phyloP scores from a whole-genome alignment of 2,329 filamentous ascomycete species.

The Xylaria polymorpha region DNA sequence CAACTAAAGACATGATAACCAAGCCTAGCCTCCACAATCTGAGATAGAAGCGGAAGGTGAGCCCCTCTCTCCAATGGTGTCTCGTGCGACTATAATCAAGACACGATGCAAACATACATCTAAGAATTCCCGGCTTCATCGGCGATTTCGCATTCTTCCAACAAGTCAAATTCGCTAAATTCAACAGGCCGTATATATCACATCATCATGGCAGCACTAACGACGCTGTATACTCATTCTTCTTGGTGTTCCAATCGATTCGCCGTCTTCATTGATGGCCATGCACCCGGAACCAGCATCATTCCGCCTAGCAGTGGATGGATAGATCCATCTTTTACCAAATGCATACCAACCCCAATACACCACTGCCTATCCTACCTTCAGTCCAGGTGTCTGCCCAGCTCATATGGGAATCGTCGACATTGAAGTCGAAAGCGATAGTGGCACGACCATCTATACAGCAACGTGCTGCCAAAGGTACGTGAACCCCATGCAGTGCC shows the following conservation, averaged over 20 bases:
- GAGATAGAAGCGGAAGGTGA: not conserved
- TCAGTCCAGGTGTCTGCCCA: conserved; percentile 49
- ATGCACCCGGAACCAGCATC: conserved; percentile 43
- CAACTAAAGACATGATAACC: not conserved
- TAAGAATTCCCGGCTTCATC: not conserved
- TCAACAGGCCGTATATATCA: not conserved
- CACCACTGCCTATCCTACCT: conserved; percentile 42
- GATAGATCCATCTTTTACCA: conserved; percentile 48
- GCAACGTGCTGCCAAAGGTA: conserved; percentile 50
- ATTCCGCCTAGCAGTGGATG: conserved; percentile 48
- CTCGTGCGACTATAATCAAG: not conserved
- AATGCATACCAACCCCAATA: conserved; percentile 47
- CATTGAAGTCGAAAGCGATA: conserved; percentile 32
- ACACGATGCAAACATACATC: not conserved
- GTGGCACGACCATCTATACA: conserved; percentile 43
- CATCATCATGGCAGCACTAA: conserved; percentile 43
- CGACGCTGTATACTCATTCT: conserved; percentile 45
- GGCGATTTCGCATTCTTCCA: not conserved
- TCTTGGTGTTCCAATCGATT: conserved; percentile 47
- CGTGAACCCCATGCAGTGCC: not conserved
- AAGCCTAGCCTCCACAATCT: not conserved
- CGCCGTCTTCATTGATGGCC: conserved; percentile 45
- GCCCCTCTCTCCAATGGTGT: not conserved
- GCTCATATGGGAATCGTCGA: conserved; percentile 45
- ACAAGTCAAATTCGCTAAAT: not conserved